Base-by-base conservation (phyloP, 2,329 filamentous ascomycete species). In the Cryphonectria japonica region DNA sequence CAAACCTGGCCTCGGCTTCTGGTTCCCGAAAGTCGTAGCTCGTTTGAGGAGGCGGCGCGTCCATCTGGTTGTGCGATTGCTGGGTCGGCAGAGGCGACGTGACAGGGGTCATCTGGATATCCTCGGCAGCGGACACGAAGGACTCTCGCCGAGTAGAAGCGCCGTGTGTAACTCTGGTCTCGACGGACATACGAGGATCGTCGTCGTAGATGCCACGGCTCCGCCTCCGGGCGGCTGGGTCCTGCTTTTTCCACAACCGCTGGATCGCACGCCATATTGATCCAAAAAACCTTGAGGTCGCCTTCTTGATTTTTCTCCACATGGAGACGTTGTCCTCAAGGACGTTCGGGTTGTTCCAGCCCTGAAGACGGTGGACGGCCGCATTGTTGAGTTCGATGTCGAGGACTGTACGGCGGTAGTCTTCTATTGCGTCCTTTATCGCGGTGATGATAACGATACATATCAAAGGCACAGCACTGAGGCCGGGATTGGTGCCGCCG, bases 351-450 rank as follows among this genome's bases (percentile, higher is more conserved):
- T 99, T 99, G 75, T 92, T 87, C 91, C 93, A 98, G 73, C 95
- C 91, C 16, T 94, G 85, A 29, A 99, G 85, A 71, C 95, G 90
- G 81, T 99, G 95, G 13, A 98, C 93, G 0, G 95, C 93, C 2
- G 96, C 96, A 79, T 99, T 98, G 82, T 99, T 99, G 73, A 99
- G 86, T 77, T 97, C 93, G 74, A 91, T 97, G 79, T 99, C 96
- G 60, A 98, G 89, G 59, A 94, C 85, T 0, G 95, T 98, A 82
- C 96, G 88, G 76, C 96, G 89, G 85, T 94, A 98, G 82, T 99
- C 96, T 82, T 99, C 96, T 74, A 98, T 91, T 26, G 91, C 96
- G 79, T 99, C 96, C 82, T 98, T 99, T 80, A 98, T 88, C 39
- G 94, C 91, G 1, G 96, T 99, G 68, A 98, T 88, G 72, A 88